A percentile compares a stretch with the other conserved stretches of the same genome.
Evolutionary conservation across 768 basidiomycete species (phyloP).

Genomic region (Boletus coccyginus): DNA sequence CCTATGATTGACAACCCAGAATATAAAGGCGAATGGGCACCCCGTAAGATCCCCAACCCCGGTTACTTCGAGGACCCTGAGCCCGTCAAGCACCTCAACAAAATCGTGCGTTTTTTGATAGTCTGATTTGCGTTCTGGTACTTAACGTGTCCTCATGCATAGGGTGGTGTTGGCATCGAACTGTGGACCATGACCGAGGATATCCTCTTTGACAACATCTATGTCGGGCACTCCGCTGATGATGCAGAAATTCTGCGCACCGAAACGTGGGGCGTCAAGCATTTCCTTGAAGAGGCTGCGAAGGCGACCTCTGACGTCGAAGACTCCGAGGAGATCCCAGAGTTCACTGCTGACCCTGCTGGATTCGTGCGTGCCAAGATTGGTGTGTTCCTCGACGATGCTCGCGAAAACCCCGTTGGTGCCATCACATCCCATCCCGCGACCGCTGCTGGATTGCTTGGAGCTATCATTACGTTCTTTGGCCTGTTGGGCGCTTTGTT

Average conservation of each 20-base stretch:
- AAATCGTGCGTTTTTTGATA: slow-evolving; percentile 59
- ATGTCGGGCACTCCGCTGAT: slow-evolving; percentile 83
- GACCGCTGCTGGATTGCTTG: slow-evolving; percentile 75
- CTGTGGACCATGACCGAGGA: slow-evolving; percentile 99
- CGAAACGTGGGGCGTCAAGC: slow-evolving; percentile 93
- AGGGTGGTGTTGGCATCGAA: slow-evolving; percentile 96
- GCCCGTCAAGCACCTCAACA: slow-evolving; percentile 78
- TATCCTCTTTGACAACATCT: slow-evolving; percentile 92
- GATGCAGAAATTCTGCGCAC: slow-evolving; percentile 81
- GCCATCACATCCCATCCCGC: slow-evolving; percentile 91
- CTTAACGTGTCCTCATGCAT: slow-evolving; percentile 1
- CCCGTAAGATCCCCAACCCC: slow-evolving; percentile 89
- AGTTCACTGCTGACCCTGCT: slow-evolving; percentile 73
- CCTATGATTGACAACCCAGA: slow-evolving; percentile 96
- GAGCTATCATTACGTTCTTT: slow-evolving; percentile 74
- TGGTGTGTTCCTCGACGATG: slow-evolving; percentile 75
- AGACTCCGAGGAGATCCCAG: slow-evolving; percentile 38
- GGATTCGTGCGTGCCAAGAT: slow-evolving; percentile 78
- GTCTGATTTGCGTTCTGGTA: not conserved
- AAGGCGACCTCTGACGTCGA: slow-evolving; percentile 47
- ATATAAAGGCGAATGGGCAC: slow-evolving; percentile 95
- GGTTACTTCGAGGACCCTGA: slow-evolving; percentile 83
- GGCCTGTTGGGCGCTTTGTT: slow-evolving; percentile 81
- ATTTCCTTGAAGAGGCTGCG: slow-evolving; percentile 65
- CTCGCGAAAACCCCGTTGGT: slow-evolving; percentile 67